Base-by-base conservation (phyloP, 306 rosid species). In the Gastrolobium villosum region DNA sequence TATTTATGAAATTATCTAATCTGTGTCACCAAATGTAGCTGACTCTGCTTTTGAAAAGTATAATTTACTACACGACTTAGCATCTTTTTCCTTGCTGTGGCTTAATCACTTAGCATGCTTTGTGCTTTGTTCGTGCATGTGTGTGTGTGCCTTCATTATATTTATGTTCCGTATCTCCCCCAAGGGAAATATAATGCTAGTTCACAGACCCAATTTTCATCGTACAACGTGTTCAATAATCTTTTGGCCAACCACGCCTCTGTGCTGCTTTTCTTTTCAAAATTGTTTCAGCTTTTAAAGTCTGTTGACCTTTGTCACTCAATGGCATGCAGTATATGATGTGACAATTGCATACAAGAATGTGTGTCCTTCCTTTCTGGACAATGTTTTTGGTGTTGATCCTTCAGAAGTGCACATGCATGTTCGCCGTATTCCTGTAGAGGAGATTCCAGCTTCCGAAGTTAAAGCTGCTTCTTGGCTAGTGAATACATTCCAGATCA, bases 351-450 rank as follows among this genome's bases (percentile, higher is more conserved):
- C 96, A 10, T 96, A 93, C 92, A 96, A 91, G 94, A 80, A 90
- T 79, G 82, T 71, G 14, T 87, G 90, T 34, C 99, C 99, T 72
- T 80, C 94, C 37, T 96, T 96, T 85, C 37, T 88, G 77, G 99
- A 96, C 91, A 96, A 93, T 57, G 98, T 85, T 30, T 96, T 93
- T 35, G 99, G 99, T 7, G 70, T 93, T 35, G 93, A 88, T 83
- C 99, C 99, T 66, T 91, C 97, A 45, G 99, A 93, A 86, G 99
- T 96, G 69, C 98, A 96, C 78, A 45, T 96, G 15, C 96, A 96
- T 76, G 77, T 93, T 70, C 83, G 86, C 66, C 91, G 99, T 35
- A 81, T 96, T 65, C 86, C 89, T 13, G 53, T 86, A 1, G 87
- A 68, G 20, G 89, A 87, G 45, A 90, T 96, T 59, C 96, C 99